phyloP scores from a whole-genome alignment of 2,329 filamentous ascomycete genomes.

The Botrytis cinerea region DNA sequence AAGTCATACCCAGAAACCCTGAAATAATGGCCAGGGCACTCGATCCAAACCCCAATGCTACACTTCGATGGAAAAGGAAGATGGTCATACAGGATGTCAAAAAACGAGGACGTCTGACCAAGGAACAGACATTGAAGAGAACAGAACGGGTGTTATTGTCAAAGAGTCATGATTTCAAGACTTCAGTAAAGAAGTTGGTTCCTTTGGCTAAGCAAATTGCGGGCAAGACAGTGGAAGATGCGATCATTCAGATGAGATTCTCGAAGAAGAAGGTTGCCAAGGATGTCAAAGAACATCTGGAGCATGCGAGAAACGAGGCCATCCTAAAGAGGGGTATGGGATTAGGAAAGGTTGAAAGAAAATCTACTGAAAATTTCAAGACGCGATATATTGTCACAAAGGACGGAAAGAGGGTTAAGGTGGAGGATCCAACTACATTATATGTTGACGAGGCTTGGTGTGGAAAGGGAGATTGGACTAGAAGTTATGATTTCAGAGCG shows the following conservation, averaged over 20 bases:
- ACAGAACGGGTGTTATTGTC: constrained; percentile 56
- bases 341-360: constrained; percentile 48
- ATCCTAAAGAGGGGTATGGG: constrained; percentile 85
- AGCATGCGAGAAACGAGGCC: constrained; percentile 79
- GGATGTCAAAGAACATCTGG: constrained; percentile 76
- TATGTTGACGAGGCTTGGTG: constrained; percentile 96
- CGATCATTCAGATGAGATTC: constrained; percentile 92
- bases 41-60: constrained; percentile 73
- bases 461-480: constrained; percentile 62
- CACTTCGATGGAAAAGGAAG: constrained; percentile 77
- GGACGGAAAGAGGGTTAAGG: constrained; percentile 69
- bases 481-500: constrained; percentile 69
- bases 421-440: constrained; percentile 75
- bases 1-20: constrained; percentile 45
- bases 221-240: constrained; percentile 92
- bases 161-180: constrained; percentile 75
- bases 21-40: constrained; percentile 62
- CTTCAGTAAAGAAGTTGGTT: constrained; percentile 87
- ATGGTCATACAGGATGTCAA: constrained; percentile 78
- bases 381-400: constrained; percentile 68
- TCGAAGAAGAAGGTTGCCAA: constrained; percentile 89
- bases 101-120: constrained; percentile 65
- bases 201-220: constrained; percentile 84
- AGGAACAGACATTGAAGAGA: constrained; percentile 66
- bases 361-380: constrained; percentile 41